These are phyloP conservation scores for Mychonastes homosphaera DNA, from an alignment of 139 green algal genomes.

Conservation along the genomic window DNA sequence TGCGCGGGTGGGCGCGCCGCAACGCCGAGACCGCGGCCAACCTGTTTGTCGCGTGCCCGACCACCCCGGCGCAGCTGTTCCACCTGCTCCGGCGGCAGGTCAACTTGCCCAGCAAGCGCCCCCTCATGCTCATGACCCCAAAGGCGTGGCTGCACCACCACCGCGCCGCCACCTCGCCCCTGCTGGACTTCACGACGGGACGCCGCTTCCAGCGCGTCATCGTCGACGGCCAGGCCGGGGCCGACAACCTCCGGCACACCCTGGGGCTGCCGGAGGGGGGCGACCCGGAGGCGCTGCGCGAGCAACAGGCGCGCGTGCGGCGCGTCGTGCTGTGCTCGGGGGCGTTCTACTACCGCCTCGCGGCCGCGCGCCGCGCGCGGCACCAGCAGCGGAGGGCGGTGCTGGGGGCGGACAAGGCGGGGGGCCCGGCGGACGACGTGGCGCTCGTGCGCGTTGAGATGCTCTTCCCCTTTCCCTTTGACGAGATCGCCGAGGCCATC, in stretches of 20 bases:
- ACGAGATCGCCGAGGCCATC: conserved; percentile 38
- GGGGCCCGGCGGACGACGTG: conserved; percentile 37
- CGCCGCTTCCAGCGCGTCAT: conserved; percentile 53
- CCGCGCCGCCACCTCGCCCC: conserved; percentile 42
- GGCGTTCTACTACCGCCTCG: conserved; percentile 59
- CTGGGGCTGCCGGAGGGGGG: too few relatives aligned
- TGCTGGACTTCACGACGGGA: conserved; percentile 41
- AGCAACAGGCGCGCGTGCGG: conserved; percentile 21
- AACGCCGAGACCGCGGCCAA: conserved; percentile 47
- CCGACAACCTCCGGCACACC: too few relatives aligned
- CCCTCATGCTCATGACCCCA: conserved; percentile 49
- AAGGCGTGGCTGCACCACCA: conserved; percentile 70
- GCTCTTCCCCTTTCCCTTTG: conserved; percentile 69
- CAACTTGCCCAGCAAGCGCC: conserved; percentile 39
- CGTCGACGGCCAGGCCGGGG: conserved; percentile 37
- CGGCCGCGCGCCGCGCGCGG: too few relatives aligned
- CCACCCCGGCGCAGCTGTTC: conserved; percentile 66
- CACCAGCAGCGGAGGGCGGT: background rate
- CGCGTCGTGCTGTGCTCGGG: conserved; percentile 57
- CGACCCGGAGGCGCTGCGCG: conserved; percentile 1
- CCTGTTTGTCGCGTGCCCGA: conserved; percentile 48
- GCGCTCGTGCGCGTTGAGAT: conserved; percentile 69
- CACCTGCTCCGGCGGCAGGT: conserved; percentile 52
- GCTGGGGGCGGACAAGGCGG: conserved; percentile 8
- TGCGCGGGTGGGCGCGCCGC: conserved; percentile 50